These are phyloP conservation scores for Hypomontagnella submonticulosa DNA, from an alignment of 495 filamentous ascomycete genomes.

Conservation along the genomic window DNA sequence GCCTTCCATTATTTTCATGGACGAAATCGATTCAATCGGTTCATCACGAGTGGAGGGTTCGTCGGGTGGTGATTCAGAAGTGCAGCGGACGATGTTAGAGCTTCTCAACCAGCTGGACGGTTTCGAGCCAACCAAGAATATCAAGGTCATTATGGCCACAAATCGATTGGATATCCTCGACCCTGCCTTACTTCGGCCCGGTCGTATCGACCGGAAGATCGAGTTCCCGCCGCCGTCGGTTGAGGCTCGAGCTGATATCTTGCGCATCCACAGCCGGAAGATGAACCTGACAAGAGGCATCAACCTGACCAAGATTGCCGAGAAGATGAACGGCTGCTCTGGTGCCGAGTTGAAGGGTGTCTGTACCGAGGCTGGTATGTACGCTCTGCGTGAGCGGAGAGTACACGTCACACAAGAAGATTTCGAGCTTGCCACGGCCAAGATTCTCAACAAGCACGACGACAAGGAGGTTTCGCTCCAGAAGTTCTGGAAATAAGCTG, in stretches of 20 bases:
- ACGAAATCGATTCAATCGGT: conserved; percentile 99
- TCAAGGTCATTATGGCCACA: conserved; percentile 99
- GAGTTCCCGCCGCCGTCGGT: conserved; percentile 98
- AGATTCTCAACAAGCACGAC: conserved; percentile 99
- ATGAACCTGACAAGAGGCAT: conserved; percentile 99
- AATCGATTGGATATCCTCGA: conserved; percentile 98
- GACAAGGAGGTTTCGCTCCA: conserved; percentile 90
- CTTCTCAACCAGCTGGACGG: conserved; percentile 98
- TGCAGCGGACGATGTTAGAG: conserved; percentile 99
- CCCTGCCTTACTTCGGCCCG: conserved; percentile 90
- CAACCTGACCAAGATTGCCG: conserved; percentile 97
- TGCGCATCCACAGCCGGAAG: conserved; percentile 93
- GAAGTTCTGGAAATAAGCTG: conserved; percentile 90
- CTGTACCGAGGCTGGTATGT: conserved; percentile 98
- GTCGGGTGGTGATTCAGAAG: conserved; percentile 96
- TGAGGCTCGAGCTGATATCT: conserved; percentile 96
- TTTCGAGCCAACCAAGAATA: conserved; percentile 99
- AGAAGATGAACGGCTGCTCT: conserved; percentile 99
- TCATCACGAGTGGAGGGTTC: conserved; percentile 96
- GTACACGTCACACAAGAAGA: conserved; percentile 99
- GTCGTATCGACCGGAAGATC: conserved; percentile 98
- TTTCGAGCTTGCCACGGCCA: conserved; percentile 97
- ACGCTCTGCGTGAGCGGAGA: conserved; percentile 89
- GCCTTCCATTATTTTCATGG: conserved; percentile 99
- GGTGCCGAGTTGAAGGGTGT: conserved; percentile 97